A percentile compares a stretch with the other conserved stretches of the same genome.
Evolutionary conservation across 805 yeast species (phyloP).

Genomic region (Groenewaldozyma salmanticensis): DNA sequence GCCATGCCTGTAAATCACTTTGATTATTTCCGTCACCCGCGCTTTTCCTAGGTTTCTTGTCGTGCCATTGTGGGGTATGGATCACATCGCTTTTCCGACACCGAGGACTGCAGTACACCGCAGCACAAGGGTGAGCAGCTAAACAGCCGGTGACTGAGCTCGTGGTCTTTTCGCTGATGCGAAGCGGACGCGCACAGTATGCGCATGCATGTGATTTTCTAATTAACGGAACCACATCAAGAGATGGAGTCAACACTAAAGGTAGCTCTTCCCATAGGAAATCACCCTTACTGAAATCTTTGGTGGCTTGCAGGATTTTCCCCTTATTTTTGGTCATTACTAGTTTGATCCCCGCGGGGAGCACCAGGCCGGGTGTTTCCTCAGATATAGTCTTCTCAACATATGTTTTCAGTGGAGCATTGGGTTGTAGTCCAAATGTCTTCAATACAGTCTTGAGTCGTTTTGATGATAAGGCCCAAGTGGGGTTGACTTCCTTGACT

Average conservation of each 20-base stretch:
- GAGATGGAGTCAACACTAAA: conserved; percentile 53
- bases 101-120: not conserved
- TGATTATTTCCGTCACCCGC: conserved; percentile 7
- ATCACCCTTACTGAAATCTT: conserved; percentile 36
- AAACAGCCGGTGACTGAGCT: conserved; percentile 3
- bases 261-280: conserved; percentile 56
- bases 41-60: conserved; percentile 6
- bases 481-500: conserved; percentile 42
- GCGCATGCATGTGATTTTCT: conserved; percentile 59
- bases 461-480: conserved; percentile 56
- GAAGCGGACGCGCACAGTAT: conserved; percentile 53
- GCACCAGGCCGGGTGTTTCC: conserved; percentile 35
- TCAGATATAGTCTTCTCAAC: conserved; percentile 44
- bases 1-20: conserved; percentile 31
- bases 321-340: conserved; percentile 46
- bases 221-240: conserved; percentile 53
- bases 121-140: not conserved
- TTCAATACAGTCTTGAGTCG: conserved; percentile 46
- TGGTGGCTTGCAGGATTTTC: conserved; percentile 49
- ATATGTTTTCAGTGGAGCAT: conserved; percentile 23
- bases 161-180: conserved; percentile 13
- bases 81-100: not conserved
- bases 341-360: conserved; percentile 34
- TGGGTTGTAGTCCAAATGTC: conserved; percentile 39
- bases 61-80: not conserved